These are phyloP conservation scores for Aspergillus sp. DNA, from an alignment of 2,329 filamentous ascomycete genomes.

Conservation along the genomic window DNA sequence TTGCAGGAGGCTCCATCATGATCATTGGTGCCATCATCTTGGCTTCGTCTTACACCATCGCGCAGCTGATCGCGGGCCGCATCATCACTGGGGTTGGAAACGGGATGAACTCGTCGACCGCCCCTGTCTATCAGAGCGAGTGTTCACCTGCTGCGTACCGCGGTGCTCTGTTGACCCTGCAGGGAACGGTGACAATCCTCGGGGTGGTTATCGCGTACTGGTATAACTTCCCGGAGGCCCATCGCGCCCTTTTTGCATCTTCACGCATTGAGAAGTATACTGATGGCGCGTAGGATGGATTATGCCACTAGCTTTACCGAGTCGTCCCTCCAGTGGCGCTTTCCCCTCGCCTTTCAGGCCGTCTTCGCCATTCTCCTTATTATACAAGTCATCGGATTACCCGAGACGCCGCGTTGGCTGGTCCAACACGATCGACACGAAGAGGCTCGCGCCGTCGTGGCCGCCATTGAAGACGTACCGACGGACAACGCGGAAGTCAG, in stretches of 20 bases:
- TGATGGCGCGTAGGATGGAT: conserved; percentile 30
- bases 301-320: conserved; percentile 42
- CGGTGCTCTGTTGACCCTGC: conserved; percentile 24
- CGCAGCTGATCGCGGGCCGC: conserved; percentile 49
- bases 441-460: conserved; percentile 24
- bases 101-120: conserved; percentile 25
- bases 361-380: conserved; percentile 27
- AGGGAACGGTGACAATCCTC: conserved; percentile 26
- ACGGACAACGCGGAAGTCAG: conserved; percentile 11
- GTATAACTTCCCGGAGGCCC: conserved; percentile 13
- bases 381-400: conserved; percentile 24
- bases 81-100: conserved; percentile 46
- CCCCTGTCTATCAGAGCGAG: conserved; percentile 32
- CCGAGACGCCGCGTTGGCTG: conserved; percentile 33
- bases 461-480: conserved; percentile 17
- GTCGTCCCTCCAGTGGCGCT: conserved; percentile 31
- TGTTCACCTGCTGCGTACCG: conserved; percentile 24
- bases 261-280: neutral
- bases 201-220: conserved; percentile 23
- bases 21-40: conserved; percentile 33
- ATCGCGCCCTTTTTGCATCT: neutral
- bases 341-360: conserved; percentile 30
- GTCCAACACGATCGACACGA: conserved; percentile 24
- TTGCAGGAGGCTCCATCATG: conserved; percentile 40
- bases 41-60: conserved; percentile 37